Evolutionary conservation across 2,329 filamentous ascomycete genomes (phyloP).

Genomic region (Ceratocystis lukuohia): DNA sequence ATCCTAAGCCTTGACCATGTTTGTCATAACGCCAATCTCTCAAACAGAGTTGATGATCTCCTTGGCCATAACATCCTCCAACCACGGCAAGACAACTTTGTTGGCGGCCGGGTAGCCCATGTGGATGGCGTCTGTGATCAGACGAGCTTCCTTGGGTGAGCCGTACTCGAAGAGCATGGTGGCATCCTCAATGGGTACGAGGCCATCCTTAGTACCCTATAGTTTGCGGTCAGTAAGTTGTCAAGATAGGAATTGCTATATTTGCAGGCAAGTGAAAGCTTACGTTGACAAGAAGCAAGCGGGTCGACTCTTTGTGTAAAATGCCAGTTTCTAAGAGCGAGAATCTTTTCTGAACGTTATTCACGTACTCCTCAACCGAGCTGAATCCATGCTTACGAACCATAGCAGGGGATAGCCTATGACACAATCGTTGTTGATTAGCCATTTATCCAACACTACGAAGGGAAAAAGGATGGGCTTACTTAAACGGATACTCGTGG

Average conservation of each 20-base stretch:
- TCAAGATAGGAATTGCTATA: no score
- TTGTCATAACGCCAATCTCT: not conserved
- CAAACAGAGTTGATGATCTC: not conserved
- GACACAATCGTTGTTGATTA: not conserved
- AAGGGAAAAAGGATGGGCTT: constrained; percentile 21
- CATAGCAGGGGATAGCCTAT: constrained; percentile 40
- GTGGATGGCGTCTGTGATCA: constrained; percentile 47
- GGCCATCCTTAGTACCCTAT: constrained; percentile 47
- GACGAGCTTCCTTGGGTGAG: constrained; percentile 47
- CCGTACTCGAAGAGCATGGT: constrained; percentile 52
- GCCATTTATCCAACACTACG: constrained; percentile 7
- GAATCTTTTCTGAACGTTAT: constrained; percentile 45
- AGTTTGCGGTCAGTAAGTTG: not conserved
- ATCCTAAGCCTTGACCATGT: not conserved
- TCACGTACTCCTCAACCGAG: constrained; percentile 41
- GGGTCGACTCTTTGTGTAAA: constrained; percentile 40
- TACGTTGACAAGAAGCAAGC: constrained; percentile 49
- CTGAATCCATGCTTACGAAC: constrained; percentile 49
- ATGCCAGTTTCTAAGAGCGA: constrained; percentile 48
- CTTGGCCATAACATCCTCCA: constrained; percentile 39
- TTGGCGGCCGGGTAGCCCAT: constrained; percentile 56
- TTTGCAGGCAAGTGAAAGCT: constrained; percentile 22
- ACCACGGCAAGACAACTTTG: constrained; percentile 44
- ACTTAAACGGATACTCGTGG: constrained; percentile 53
- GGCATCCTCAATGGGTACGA: constrained; percentile 56